Conservation (phyloP, 495 filamentous ascomycete genomes). For the Hypoxylon rickii region DNA sequence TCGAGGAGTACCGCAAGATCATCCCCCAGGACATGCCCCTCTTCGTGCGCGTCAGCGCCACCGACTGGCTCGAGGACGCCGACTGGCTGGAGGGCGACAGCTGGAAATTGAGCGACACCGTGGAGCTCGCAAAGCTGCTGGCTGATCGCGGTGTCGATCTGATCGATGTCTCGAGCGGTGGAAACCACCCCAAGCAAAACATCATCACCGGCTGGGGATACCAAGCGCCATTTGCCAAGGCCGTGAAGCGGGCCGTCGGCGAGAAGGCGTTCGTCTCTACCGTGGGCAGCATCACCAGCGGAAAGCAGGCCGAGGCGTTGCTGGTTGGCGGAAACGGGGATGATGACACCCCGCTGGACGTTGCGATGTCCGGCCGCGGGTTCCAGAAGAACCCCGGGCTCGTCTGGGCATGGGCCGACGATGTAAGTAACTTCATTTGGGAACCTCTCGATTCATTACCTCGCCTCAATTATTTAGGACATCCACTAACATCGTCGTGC, state of each 20-base stretch:
- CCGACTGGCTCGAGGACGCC: conserved; percentile 64
- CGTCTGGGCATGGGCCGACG: conserved; percentile 69
- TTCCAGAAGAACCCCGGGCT: conserved; percentile 74
- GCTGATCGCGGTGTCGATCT: conserved; percentile 63
- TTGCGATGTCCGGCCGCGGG: conserved; percentile 61
- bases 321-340: conserved; percentile 47
- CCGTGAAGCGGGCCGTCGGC: conserved; percentile 64
- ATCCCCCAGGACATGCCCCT: conserved; percentile 63
- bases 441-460: neutral
- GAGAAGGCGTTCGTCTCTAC: conserved; percentile 58
- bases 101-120: conserved; percentile 61
- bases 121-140: conserved; percentile 56
- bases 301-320: conserved; percentile 55
- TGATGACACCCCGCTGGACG: conserved; percentile 52
- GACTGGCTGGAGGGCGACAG: conserved; percentile 46
- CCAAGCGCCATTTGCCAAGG: conserved; percentile 60
- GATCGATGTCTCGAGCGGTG: conserved; percentile 67
- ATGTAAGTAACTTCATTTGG: conserved; percentile 33
- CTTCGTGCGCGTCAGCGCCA: conserved; percentile 65
- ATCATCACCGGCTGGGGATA: conserved; percentile 62
- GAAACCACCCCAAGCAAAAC: conserved; percentile 61
- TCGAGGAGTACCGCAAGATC: conserved; percentile 45
- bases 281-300: conserved; percentile 66
- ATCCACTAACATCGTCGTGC: too few relatives aligned
- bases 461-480: neutral